These are phyloP conservation scores for Cryomyces minteri DNA, from an alignment of 495 filamentous ascomycete genomes.

Conservation along the genomic window DNA sequence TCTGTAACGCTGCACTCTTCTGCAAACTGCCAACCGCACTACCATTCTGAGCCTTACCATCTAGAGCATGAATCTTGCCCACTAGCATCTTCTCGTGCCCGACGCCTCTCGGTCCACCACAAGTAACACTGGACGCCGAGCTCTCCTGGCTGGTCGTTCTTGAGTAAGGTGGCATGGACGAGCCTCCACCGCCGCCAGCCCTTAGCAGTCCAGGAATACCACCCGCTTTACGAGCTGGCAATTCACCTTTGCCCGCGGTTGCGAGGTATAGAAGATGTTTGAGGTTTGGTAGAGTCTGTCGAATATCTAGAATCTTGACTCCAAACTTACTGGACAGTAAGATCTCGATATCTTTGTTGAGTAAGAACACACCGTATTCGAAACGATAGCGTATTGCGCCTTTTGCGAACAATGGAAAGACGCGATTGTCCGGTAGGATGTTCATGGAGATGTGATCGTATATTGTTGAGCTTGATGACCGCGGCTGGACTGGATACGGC, in stretches of 20 bases:
- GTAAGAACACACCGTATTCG: slow-evolving; percentile 83
- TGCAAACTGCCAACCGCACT: too few species aligned
- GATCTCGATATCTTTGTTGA: slow-evolving; percentile 87
- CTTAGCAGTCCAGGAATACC: slow-evolving; percentile 49
- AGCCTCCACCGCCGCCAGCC: slow-evolving; percentile 5
- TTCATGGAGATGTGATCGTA: slow-evolving; percentile 56
- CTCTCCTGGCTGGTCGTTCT: too few species aligned
- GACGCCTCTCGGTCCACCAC: neutral
- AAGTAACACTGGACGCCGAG: too few species aligned
- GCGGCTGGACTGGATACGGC: slow-evolving; percentile 60
- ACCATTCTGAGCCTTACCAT: too few species aligned
- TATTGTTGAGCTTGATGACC: slow-evolving; percentile 57
- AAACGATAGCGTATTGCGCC: slow-evolving; percentile 67
- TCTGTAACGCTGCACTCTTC: too few species aligned
- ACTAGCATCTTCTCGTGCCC: neutral
- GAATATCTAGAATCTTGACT: slow-evolving; percentile 62
- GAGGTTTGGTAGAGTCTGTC: slow-evolving; percentile 80
- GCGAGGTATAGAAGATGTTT: slow-evolving; percentile 84
- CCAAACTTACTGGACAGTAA: slow-evolving; percentile 51
- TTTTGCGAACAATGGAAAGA: slow-evolving; percentile 54
- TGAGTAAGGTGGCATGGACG: too few species aligned
- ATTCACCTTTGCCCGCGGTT: slow-evolving; percentile 55
- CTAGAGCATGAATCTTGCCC: too few species aligned
- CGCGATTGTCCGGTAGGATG: slow-evolving; percentile 21
- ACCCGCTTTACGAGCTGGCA: slow-evolving; percentile 61